A percentile compares a stretch with the other conserved stretches of the same genome.
Conservation (phyloP, 345 rosid species). For the Melaleuca quinquenervia region DNA sequence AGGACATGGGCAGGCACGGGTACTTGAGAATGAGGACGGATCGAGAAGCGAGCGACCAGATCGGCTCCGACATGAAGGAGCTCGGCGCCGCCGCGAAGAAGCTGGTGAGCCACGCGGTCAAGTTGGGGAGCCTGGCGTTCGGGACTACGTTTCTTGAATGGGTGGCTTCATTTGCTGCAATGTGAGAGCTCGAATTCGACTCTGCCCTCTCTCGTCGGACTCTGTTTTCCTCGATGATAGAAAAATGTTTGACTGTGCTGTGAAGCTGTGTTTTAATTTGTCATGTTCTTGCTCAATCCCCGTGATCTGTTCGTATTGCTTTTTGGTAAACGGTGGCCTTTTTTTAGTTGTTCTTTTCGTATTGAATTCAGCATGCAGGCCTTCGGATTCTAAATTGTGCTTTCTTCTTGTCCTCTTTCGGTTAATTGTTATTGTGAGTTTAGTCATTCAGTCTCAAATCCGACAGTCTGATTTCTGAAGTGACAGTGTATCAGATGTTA, state of each 20-base stretch:
- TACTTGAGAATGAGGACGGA: conserved; percentile 13
- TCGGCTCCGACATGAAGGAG: conserved; percentile 23
- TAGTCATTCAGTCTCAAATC: neutral
- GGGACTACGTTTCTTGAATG: conserved; percentile 29
- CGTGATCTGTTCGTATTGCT: neutral
- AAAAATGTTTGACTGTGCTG: neutral
- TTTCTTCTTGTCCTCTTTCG: neutral
- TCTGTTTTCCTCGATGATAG: neutral
- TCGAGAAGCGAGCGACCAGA: neutral
- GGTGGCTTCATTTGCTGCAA: conserved; percentile 33
- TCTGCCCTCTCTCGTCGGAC: too few relatives aligned
- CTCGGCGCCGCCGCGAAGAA: conserved; percentile 24
- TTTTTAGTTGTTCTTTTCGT: neutral
- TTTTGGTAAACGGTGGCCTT: neutral
- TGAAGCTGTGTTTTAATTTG: neutral
- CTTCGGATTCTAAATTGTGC: neutral
- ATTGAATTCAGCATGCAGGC: neutral
- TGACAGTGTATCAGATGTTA: neutral
- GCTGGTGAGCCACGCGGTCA: conserved; percentile 22
- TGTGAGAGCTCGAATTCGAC: conserved; percentile 3
- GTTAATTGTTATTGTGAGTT: neutral
- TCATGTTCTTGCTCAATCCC: neutral
- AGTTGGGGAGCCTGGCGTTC: conserved; percentile 26
- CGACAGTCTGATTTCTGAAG: neutral
- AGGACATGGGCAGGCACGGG: conserved; percentile 8